phyloP scores from a whole-genome alignment of 2,329 filamentous ascomycete genomes.

The Colletotrichum sp. region DNA sequence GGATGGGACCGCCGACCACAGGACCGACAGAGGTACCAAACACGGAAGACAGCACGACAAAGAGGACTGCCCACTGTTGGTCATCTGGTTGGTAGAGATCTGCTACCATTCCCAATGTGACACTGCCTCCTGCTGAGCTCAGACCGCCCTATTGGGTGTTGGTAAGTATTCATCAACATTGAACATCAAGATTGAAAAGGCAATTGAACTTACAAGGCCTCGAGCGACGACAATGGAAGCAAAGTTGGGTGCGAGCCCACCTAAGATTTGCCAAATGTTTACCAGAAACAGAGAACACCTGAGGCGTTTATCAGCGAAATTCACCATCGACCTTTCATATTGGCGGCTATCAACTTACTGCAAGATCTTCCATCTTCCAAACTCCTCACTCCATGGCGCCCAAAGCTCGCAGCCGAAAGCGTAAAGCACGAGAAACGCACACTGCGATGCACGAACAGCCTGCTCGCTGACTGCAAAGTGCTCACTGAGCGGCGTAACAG shows the following conservation, averaged over 20 bases:
- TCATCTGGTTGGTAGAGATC: conserved; percentile 64
- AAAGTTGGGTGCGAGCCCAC: conserved; percentile 44
- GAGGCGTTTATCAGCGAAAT: neutral
- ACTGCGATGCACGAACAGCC: conserved; percentile 50
- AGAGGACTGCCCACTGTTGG: conserved; percentile 65
- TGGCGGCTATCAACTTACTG: conserved; percentile 39
- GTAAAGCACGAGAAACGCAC: conserved; percentile 55
- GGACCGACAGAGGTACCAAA: conserved; percentile 59
- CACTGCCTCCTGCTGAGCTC: conserved; percentile 67
- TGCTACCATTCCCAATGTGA: conserved; percentile 68
- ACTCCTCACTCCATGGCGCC: conserved; percentile 60
- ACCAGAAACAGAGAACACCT: conserved; percentile 46
- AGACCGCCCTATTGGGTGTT: conserved; percentile 51
- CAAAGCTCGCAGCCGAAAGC: conserved; percentile 56
- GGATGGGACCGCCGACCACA: conserved; percentile 58
- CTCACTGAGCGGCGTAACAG: conserved; percentile 45
- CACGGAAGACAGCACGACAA: conserved; percentile 62
- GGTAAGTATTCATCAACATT: neutral
- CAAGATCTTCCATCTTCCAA: conserved; percentile 55
- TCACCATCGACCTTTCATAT: neutral
- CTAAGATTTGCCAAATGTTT: conserved; percentile 58
- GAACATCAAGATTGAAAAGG: rapidly evolving
- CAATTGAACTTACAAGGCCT: conserved; percentile 22
- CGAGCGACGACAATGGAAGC: conserved; percentile 47
- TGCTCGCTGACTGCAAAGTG: conserved; percentile 51